Percentiles rank a stretch among this genome's conserved stretches.
Conservation (phyloP, 1,284 basidiomycete species). For the Pholiota adiposa region DNA sequence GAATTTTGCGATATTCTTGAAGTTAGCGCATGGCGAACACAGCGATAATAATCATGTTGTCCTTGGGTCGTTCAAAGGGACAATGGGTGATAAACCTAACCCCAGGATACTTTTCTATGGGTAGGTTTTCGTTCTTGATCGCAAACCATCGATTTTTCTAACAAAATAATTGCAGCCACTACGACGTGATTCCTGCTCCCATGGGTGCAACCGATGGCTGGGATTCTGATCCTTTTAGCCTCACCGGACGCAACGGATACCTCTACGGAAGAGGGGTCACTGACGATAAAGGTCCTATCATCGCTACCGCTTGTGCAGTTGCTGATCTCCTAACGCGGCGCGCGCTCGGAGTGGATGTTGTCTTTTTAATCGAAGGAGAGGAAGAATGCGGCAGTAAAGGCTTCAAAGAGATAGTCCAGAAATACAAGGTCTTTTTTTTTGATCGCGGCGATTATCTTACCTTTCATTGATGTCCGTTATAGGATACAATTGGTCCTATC, state of each 20-base stretch:
- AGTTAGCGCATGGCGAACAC: constrained; percentile 70
- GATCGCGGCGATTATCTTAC: not conserved
- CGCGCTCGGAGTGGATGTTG: constrained; percentile 83
- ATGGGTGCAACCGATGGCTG: constrained; percentile 57
- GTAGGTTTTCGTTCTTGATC: constrained; percentile 34
- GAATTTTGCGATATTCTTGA: not conserved
- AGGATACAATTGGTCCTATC: constrained; percentile 76
- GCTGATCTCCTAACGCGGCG: constrained; percentile 77
- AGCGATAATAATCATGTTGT: constrained; percentile 82
- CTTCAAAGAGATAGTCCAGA: constrained; percentile 77
- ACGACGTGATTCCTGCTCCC: constrained; percentile 88
- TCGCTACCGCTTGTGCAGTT: constrained; percentile 90
- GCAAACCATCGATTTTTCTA: not conserved
- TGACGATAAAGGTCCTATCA: constrained; percentile 93
- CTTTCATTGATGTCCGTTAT: not conserved
- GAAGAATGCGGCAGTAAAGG: constrained; percentile 93
- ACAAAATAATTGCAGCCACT: constrained; percentile 61
- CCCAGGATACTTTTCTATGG: constrained; percentile 89
- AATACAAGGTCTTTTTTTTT: constrained; percentile 64
- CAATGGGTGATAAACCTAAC: constrained; percentile 55
- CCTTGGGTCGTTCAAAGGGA: constrained; percentile 82
- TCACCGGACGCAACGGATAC: constrained; percentile 89
- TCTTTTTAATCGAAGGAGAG: constrained; percentile 94
- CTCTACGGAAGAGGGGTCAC: constrained; percentile 93
- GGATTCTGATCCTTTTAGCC: constrained; percentile 84